Evolutionary conservation across 257 asterid species (phyloP).

Genomic region (Orobanche coerulescens): DNA sequence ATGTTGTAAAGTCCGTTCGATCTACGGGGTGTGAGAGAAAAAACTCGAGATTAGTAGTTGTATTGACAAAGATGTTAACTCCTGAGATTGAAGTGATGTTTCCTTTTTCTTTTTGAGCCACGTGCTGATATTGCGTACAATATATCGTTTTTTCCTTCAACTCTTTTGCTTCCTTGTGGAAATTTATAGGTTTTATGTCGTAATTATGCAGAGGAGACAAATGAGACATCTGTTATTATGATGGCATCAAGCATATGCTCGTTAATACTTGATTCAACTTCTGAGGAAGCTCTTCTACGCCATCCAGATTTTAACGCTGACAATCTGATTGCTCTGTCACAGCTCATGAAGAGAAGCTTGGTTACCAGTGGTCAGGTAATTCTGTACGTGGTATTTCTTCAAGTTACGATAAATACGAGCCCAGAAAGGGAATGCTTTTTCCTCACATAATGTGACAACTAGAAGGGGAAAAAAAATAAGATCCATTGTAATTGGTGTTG

Average conservation of each 20-base stretch:
- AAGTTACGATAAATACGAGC: background rate
- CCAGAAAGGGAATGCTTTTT: background rate
- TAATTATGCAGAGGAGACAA: conserved; percentile 30
- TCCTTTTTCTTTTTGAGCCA: background rate
- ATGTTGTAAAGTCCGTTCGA: background rate
- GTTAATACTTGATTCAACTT: conserved; percentile 55
- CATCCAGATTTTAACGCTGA: conserved; percentile 40
- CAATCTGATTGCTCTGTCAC: conserved; percentile 39
- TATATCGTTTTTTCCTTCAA: background rate
- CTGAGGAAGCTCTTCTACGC: conserved; percentile 61
- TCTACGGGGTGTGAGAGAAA: background rate
- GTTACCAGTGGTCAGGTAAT: conserved; percentile 36
- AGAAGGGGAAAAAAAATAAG: background rate
- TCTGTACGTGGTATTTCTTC: background rate
- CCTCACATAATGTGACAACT: background rate
- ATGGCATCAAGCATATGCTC: conserved; percentile 83
- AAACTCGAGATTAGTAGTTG: background rate
- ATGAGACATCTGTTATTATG: conserved; percentile 43
- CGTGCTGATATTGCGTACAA: conserved; percentile 6
- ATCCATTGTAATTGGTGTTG: background rate
- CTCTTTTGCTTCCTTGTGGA: conserved; percentile 2
- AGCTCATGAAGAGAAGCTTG: conserved; percentile 56
- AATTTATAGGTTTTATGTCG: conserved; percentile 2
- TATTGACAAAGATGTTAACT: background rate
- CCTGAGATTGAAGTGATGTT: background rate